These are phyloP conservation scores for Geranium brycei DNA, from an alignment of 345 rosid genomes.

Conservation along the genomic window DNA sequence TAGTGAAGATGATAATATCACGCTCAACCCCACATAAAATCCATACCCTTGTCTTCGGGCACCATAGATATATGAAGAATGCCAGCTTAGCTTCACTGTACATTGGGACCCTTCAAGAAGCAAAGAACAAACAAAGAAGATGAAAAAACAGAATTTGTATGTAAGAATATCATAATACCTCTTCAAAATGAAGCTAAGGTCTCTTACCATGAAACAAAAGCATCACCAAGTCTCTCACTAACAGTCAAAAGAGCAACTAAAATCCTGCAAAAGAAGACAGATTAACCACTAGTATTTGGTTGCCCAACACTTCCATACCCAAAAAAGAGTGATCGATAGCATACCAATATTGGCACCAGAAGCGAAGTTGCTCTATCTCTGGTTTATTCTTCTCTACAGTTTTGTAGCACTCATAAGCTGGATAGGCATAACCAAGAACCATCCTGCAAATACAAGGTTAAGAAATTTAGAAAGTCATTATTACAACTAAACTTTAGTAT, in stretches of 20 bases:
- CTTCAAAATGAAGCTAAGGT: background rate
- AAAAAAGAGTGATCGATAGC: background rate
- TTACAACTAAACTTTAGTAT: background rate
- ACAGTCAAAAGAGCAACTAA: slow-evolving; percentile 56
- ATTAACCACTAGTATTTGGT: background rate
- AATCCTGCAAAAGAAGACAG: slow-evolving; percentile 35
- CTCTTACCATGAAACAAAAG: slow-evolving; percentile 53
- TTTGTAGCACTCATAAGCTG: slow-evolving; percentile 71
- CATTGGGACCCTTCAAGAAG: slow-evolving; percentile 61
- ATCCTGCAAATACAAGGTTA: slow-evolving; percentile 22
- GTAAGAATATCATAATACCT: background rate
- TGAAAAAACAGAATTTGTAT: background rate
- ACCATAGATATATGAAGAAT: slow-evolving; percentile 62
- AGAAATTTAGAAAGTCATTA: background rate
- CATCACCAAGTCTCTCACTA: slow-evolving; percentile 60
- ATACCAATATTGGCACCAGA: slow-evolving; percentile 91
- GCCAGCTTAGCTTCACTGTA: slow-evolving; percentile 75
- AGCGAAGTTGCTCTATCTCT: slow-evolving; percentile 43
- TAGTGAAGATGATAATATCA: background rate
- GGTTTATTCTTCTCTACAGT: slow-evolving; percentile 41
- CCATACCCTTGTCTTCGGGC: slow-evolving; percentile 59
- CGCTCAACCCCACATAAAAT: background rate
- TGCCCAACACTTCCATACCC: too few species aligned
- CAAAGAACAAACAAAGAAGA: slow-evolving; percentile 6
- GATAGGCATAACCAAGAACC: slow-evolving; percentile 66